Percentiles rank a stretch among this genome's conserved stretches.
Evolutionary conservation across 768 basidiomycete genomes (phyloP).

Genomic region (Boletales sp.): DNA sequence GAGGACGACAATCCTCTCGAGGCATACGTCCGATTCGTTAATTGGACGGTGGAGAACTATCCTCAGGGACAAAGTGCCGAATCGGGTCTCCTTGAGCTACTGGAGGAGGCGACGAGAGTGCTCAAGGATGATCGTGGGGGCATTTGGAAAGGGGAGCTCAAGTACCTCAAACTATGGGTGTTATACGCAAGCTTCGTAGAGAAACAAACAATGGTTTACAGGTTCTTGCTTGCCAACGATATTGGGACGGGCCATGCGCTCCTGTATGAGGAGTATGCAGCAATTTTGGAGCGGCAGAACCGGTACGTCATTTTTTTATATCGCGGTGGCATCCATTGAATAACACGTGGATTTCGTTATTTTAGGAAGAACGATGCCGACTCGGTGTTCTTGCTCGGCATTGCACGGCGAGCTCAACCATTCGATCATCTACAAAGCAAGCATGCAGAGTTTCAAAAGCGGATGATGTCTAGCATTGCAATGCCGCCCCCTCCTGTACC

Average conservation of each 20-base stretch:
- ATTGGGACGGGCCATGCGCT: conserved; percentile 79
- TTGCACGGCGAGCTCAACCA: conserved; percentile 77
- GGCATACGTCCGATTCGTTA: conserved; percentile 79
- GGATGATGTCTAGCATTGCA: conserved; percentile 65
- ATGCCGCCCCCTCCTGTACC: conserved; percentile 36
- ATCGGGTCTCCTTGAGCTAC: conserved; percentile 84
- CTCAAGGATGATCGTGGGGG: conserved; percentile 75
- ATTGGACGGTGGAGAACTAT: conserved; percentile 93
- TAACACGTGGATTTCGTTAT: not conserved
- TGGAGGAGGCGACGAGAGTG: conserved; percentile 88
- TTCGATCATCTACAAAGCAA: conserved; percentile 74
- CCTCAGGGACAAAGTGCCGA: conserved; percentile 89
- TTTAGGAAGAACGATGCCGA: conserved; percentile 85
- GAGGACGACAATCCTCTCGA: conserved; percentile 85
- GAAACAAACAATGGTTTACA: conserved; percentile 82
- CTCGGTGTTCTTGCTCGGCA: conserved; percentile 81
- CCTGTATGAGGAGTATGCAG: conserved; percentile 91
- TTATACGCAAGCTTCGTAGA: conserved; percentile 93
- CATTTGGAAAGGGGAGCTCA: conserved; percentile 72
- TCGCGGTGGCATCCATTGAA: conserved; percentile 28
- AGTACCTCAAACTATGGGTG: conserved; percentile 92
- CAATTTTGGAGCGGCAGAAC: conserved; percentile 75
- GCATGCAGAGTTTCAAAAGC: conserved; percentile 86
- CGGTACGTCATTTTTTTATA: conserved; percentile 52
- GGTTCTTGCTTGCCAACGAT: conserved; percentile 86